Evolutionary conservation across 2,329 filamentous ascomycete species (phyloP).

Genomic region (Botryotinia narcissicola): DNA sequence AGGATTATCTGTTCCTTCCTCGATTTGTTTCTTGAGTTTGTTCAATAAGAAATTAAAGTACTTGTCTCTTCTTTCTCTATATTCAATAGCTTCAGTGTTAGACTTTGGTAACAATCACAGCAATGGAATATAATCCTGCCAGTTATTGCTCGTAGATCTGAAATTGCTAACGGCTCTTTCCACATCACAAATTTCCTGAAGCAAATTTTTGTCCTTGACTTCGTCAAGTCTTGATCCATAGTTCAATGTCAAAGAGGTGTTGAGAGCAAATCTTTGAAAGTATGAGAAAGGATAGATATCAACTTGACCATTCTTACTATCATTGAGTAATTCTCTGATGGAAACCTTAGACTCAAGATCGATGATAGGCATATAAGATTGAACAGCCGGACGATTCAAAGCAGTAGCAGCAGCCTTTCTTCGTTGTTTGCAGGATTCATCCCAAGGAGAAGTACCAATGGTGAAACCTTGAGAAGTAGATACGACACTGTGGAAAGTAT

Average conservation of each 20-base stretch:
- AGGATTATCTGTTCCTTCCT: conserved; percentile 61
- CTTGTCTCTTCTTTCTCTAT: conserved; percentile 64
- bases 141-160: conserved; percentile 76
- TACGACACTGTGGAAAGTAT: conserved; percentile 79
- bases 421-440: conserved; percentile 73
- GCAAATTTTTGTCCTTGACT: conserved; percentile 62
- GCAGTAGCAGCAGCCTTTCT: conserved; percentile 78
- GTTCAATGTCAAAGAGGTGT: conserved; percentile 74
- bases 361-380: conserved; percentile 79
- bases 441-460: conserved; percentile 81
- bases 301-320: conserved; percentile 58
- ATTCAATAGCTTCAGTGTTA: conserved; percentile 62
- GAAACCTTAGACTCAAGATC: conserved; percentile 72
- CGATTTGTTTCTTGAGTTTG: conserved; percentile 60
- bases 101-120: conserved; percentile 62
- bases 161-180: conserved; percentile 75
- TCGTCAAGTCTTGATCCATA: conserved; percentile 73
- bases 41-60: conserved; percentile 60
- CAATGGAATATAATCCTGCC: conserved; percentile 80
- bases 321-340: conserved; percentile 67
- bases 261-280: conserved; percentile 73
- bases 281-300: conserved; percentile 72
- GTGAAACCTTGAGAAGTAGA: conserved; percentile 76
- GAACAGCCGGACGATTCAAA: conserved; percentile 71
- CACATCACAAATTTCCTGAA: conserved; percentile 72